phyloP scores from a whole-genome alignment of 495 filamentous ascomycete genomes.

The Parathielavia appendiculata region DNA sequence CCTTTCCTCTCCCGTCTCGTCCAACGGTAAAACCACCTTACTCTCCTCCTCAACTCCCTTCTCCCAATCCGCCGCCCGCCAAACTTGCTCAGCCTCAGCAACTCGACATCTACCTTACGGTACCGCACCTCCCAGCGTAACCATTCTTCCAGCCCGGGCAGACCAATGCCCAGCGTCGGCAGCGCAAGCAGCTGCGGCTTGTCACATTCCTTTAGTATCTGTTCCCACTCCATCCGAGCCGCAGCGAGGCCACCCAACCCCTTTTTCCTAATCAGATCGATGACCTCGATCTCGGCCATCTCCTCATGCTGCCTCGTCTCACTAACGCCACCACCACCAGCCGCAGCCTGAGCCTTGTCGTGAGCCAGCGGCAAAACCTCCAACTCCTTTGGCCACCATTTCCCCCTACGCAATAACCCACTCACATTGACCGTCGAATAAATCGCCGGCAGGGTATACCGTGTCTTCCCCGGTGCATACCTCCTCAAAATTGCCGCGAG shows the following conservation, averaged over 20 bases:
- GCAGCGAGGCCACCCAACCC: background rate
- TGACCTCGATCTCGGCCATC: background rate
- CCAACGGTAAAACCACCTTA: background rate
- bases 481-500: conserved; percentile 35
- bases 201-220: background rate
- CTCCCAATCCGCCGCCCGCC: background rate
- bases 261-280: background rate
- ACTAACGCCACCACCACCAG: background rate
- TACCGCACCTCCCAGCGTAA: conserved; percentile 46
- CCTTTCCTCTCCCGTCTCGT: background rate
- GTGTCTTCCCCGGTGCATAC: conserved; percentile 47
- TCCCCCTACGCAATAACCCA: conserved; percentile 11
- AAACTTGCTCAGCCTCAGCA: conserved; percentile 20
- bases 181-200: conserved; percentile 42
- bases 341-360: background rate
- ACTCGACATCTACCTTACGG: conserved; percentile 37
- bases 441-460: conserved; percentile 51
- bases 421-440: conserved; percentile 32
- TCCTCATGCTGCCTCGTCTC: background rate
- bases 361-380: background rate
- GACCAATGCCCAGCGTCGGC: conserved; percentile 44
- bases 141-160: conserved; percentile 33
- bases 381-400: conserved; percentile 23
- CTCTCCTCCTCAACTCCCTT: conserved; percentile 1
- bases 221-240: conserved; percentile 10